phyloP scores from a whole-genome alignment of 176 grass and related monocot genomes.

The Ampelocalamus luodianensis region DNA sequence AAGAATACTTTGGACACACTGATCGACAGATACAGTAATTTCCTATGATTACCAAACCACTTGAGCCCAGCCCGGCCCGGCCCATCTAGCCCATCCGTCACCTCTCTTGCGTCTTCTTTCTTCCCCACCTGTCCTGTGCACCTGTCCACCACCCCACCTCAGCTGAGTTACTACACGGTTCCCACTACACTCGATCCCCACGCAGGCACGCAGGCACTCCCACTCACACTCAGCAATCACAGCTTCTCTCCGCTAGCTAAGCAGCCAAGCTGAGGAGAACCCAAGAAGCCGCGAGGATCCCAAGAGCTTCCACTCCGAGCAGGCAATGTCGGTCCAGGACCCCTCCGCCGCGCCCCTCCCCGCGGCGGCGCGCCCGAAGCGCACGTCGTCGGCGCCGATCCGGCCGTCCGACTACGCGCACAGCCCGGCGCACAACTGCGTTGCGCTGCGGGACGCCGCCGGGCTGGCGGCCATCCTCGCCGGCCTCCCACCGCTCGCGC shows the following conservation, averaged over 20 bases:
- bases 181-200: constrained; percentile 23
- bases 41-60: too few relatives aligned
- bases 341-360: constrained; percentile 22
- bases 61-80: too few relatives aligned
- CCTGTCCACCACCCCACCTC: too few relatives aligned
- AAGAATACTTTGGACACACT: too few relatives aligned
- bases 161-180: background rate
- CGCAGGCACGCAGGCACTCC: background rate
- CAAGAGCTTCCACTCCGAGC: constrained; percentile 15
- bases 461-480: constrained; percentile 57
- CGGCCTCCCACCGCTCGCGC: constrained; percentile 65
- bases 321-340: constrained; percentile 57
- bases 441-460: constrained; percentile 61
- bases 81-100: too few relatives aligned
- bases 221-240: background rate
- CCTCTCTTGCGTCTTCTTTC: too few relatives aligned
- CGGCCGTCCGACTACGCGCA: constrained; percentile 67
- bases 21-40: too few relatives aligned
- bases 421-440: constrained; percentile 70
- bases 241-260: background rate
- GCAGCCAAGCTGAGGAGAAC: constrained; percentile 3
- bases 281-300: constrained; percentile 50
- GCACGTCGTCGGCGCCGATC: constrained; percentile 58
- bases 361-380: constrained; percentile 46
- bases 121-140: too few relatives aligned